Conservation (phyloP, 192 early-diverging fungal genomes). For the Rhizophagus prolifer region DNA sequence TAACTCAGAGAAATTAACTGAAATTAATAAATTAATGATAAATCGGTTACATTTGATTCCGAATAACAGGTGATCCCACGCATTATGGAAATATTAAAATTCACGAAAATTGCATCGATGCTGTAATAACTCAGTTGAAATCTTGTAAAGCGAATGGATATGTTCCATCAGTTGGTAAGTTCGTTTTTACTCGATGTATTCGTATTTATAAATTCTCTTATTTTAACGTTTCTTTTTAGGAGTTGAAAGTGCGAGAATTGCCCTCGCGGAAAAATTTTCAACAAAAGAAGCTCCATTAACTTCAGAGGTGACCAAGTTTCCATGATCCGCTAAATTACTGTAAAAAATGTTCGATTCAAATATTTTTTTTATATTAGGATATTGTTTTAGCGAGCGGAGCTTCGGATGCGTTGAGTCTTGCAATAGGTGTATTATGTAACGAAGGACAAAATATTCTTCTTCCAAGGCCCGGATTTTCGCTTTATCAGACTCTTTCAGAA, state of each 20-base stretch:
- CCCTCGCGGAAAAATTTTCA: slow-evolving; percentile 72
- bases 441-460: slow-evolving; percentile 84
- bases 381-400: slow-evolving; percentile 81
- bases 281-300: slow-evolving; percentile 69
- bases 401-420: slow-evolving; percentile 75
- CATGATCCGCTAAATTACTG: slow-evolving; percentile 12
- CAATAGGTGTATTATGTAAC: slow-evolving; percentile 69
- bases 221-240: slow-evolving; percentile 35
- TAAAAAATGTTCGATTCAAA: neutral
- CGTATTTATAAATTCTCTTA: neutral
- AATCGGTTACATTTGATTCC: neutral
- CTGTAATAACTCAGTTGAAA: slow-evolving; percentile 66
- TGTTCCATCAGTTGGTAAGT: slow-evolving; percentile 68
- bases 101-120: slow-evolving; percentile 63
- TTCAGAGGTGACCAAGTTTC: slow-evolving; percentile 19
- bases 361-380: slow-evolving; percentile 47
- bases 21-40: neutral
- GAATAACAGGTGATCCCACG: slow-evolving; percentile 74
- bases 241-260: slow-evolving; percentile 61
- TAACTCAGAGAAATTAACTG: neutral
- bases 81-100: slow-evolving; percentile 90
- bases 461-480: slow-evolving; percentile 81
- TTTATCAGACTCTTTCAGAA: slow-evolving; percentile 79
- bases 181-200: neutral
- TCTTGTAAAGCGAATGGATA: slow-evolving; percentile 85